Evolutionary conservation across 495 filamentous ascomycete species (phyloP), one percentile per base, ranked within the genome.

Genomic region (Aspergillus wentii): DNA sequence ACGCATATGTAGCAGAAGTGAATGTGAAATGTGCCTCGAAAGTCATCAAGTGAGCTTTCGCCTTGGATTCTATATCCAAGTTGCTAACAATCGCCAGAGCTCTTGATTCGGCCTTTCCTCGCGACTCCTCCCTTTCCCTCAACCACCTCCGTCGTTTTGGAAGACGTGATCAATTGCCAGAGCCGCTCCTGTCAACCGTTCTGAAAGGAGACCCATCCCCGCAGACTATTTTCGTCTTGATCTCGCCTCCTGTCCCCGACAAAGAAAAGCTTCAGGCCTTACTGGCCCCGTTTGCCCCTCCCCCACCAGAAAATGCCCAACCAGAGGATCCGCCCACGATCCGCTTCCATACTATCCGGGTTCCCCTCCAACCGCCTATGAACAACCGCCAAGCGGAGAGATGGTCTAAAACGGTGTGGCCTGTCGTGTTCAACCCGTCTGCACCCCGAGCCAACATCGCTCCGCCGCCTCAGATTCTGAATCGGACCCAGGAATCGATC

Each of bases 351-450:
- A 68, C 65, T 8, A 71, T 83, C 14, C 64, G 70, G 3, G 78
- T 97, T 14, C 92, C 92, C 13, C 68, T 81, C 27, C 64, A 85
- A 9, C 74, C 88, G 17, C 89, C 92, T 0, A 81, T 83, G 16
- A 90, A 82, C 14, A 57, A 73, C 15, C 57, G 77, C 8, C 86
- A 95, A 64, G 88, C 92, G 4, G 71, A 78, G 7, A 58, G 70
- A 57, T 95, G 87, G 88, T 80, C 77, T 20, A 65, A 75, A 17
- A 70, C 75, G 18, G 83, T 88, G 54, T 98, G 92, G 92, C 94
- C 92, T 0, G 80, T 85, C 4, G 70, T 87, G 6, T 97, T 94
- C 67, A 88, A 89, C 78, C 88, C 21, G 74, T 88, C 54, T 78
- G 87, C 33, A 72, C 52, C 66, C 8, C 54, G 62, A 7, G 52